A percentile compares a stretch with the other conserved stretches of the same genome.
Evolutionary conservation across 2,329 filamentous ascomycete species (phyloP).

Genomic region (Rhynchosporium graminicola): DNA sequence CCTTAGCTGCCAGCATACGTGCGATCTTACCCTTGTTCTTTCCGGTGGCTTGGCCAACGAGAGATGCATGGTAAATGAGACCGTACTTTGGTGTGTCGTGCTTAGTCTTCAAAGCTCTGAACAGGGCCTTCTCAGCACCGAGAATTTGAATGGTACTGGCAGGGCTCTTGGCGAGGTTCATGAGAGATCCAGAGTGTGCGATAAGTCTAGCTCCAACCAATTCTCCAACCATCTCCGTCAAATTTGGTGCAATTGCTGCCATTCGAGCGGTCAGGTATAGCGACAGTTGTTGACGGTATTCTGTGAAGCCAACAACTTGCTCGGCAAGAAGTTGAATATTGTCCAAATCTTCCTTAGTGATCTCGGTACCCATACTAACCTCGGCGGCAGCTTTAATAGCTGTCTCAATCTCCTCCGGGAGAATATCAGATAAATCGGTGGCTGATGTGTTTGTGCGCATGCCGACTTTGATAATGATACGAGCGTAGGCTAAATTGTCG

Average conservation of each 20-base stretch:
- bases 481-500: slow-evolving; percentile 93
- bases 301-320: slow-evolving; percentile 88
- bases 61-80: slow-evolving; percentile 86
- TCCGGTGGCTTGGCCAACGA: slow-evolving; percentile 95
- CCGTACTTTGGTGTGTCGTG: slow-evolving; percentile 99
- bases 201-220: slow-evolving; percentile 94
- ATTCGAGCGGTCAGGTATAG: slow-evolving; percentile 90
- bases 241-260: slow-evolving; percentile 94
- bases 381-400: slow-evolving; percentile 93
- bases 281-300: slow-evolving; percentile 85
- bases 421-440: slow-evolving; percentile 81
- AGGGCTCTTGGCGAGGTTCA: slow-evolving; percentile 92
- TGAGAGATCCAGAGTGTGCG: slow-evolving; percentile 88
- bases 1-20: slow-evolving; percentile 91
- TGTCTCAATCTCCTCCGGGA: slow-evolving; percentile 91
- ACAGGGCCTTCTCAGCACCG: slow-evolving; percentile 97
- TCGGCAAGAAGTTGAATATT: slow-evolving; percentile 91
- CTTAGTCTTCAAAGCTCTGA: slow-evolving; percentile 98
- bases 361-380: slow-evolving; percentile 98
- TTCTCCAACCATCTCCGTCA: slow-evolving; percentile 90
- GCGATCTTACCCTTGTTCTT: slow-evolving; percentile 99
- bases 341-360: slow-evolving; percentile 86
- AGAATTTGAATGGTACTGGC: slow-evolving; percentile 97
- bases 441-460: slow-evolving; percentile 79
- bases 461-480: slow-evolving; percentile 84